Evolutionary conservation across 257 asterid species (phyloP), one percentile per base, ranked within the genome.

Genomic region (Ilex asprella): DNA sequence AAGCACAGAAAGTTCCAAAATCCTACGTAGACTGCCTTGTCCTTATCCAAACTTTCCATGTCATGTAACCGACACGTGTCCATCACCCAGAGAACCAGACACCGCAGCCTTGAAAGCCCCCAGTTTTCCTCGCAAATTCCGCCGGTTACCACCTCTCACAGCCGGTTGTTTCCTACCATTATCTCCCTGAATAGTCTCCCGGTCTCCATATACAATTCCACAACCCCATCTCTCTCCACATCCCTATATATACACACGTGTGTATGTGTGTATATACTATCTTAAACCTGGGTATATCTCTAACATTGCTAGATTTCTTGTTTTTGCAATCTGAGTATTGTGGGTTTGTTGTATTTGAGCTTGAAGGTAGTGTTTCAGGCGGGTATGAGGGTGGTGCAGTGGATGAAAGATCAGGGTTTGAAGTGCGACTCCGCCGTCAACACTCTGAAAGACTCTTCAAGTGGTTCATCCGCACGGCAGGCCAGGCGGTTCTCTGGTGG

Each of bases 331-430:
- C 16, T 41, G 7, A 1, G 10, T 41, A 6, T 41, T 41, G 47
- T 41, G 47, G 47, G 7, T 41, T 41, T 11, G 12, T 11, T 41
- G 47, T 6, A 0, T 41, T 0, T 11, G 47, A 1, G 47, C 12
- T 41, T 41, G 47, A 21, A 21, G 27, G 27, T 21, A 1, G 27
- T 21, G 64, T 63, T 39, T 13, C 68, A 72, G 50, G 58, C 46
- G 16, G 79, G 76, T 51, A 63, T 67, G 67, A 65, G 81, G 73
- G 74, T 46, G 77, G 58, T 78, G 82, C 86, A 80, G 71, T 81
- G 81, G 76, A 63, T 76, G 30, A 82, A 80, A 67, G 91, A 84
- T 15, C 77, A 66, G 55, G 74, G 73, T 49, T 39, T 81, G 15
- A 81, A 75, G 41, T 60, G 61, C 2, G 78, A 72, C n/a, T 41